Evolutionary conservation across 495 filamentous ascomycete species (phyloP).

Genomic region (Penicillium verhagenii): DNA sequence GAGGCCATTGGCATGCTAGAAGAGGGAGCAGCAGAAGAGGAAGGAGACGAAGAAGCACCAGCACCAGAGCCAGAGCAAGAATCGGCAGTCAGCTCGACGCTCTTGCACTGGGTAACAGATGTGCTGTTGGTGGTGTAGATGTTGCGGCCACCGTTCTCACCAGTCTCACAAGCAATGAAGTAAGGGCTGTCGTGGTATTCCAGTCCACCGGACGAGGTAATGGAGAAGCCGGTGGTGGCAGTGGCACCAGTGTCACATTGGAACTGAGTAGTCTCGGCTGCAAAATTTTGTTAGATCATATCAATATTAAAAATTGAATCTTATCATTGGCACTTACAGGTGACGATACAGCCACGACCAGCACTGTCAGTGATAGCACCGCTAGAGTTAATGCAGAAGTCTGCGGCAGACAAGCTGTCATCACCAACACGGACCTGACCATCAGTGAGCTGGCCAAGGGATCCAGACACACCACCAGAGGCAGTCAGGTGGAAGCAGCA

Average conservation of each 20-base stretch:
- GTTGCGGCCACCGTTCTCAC: conserved; percentile 48
- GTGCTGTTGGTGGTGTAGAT: conserved; percentile 50
- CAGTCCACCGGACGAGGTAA: conserved; percentile 48
- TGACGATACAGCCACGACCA: conserved; percentile 59
- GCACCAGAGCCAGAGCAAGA: conserved; percentile 38
- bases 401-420: conserved; percentile 32
- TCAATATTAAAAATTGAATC: too few species aligned
- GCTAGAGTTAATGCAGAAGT: conserved; percentile 46
- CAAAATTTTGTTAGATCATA: conserved; percentile 10
- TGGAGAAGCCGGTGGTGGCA: conserved; percentile 46
- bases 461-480: conserved; percentile 45
- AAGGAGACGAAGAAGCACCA: conserved; percentile 5
- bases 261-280: conserved; percentile 57
- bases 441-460: conserved; percentile 52
- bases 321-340: conserved; percentile 36
- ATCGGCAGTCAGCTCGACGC: conserved; percentile 48
- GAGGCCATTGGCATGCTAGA: too few species aligned
- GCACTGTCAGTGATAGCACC: conserved; percentile 52
- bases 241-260: conserved; percentile 60
- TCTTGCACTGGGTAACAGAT: conserved; percentile 44
- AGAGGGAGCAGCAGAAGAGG: background rate
- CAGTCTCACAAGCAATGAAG: conserved; percentile 57
- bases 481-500: conserved; percentile 55
- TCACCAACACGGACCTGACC: conserved; percentile 56
- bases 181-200: conserved; percentile 39